Conservation (phyloP, 2,329 filamentous ascomycete genomes). For the Clarireedia homoeocarpa region DNA sequence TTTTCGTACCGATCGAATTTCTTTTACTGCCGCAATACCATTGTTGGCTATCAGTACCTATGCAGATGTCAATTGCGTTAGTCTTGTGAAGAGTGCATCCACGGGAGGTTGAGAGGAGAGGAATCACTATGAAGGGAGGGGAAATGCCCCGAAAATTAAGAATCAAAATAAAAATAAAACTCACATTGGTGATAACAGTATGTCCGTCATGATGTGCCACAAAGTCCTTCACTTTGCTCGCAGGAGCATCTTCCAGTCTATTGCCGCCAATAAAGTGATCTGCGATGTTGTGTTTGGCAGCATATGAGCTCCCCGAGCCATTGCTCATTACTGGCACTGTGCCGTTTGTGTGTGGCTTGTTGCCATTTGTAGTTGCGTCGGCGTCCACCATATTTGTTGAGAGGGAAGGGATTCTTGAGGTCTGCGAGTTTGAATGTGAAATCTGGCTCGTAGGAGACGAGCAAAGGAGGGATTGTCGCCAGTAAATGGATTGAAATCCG, state of each 20-base stretch:
- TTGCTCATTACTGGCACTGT: conserved; percentile 44
- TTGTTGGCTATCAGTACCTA: conserved; percentile 99
- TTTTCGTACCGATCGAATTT: conserved; percentile 98
- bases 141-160: background rate
- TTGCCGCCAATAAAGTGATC: conserved; percentile 97
- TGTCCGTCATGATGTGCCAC: conserved; percentile 83
- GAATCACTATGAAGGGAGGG: background rate
- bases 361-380: conserved; percentile 28
- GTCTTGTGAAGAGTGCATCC: background rate
- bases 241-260: conserved; percentile 69
- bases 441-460: conserved; percentile 24
- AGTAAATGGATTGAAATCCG: conserved; percentile 5
- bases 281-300: conserved; percentile 74
- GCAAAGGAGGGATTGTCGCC: conserved; percentile 20
- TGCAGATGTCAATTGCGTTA: background rate
- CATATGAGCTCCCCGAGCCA: conserved; percentile 58
- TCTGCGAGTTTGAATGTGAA: background rate
- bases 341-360: conserved; percentile 27
- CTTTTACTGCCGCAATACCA: conserved; percentile 98
- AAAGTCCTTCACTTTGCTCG: conserved; percentile 93
- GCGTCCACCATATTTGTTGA: conserved; percentile 40
- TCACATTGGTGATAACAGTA: conserved; percentile 94
- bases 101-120: too few species aligned
- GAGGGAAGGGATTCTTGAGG: background rate
- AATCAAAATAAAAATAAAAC: background rate